These are phyloP conservation scores for Boehmeria nivea DNA, from an alignment of 306 rosid species.

Conservation along the genomic window DNA sequence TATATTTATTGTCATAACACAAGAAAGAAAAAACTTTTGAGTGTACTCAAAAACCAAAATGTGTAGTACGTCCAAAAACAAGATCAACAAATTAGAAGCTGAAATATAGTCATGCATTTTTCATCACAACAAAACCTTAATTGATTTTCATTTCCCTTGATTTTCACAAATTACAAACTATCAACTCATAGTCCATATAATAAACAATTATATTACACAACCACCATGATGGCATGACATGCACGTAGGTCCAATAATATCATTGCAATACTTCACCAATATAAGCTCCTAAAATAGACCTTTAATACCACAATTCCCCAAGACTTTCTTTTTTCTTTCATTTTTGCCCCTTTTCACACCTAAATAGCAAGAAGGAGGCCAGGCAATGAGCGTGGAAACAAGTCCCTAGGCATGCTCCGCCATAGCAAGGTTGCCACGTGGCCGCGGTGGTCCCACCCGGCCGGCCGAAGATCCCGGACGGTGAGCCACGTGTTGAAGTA, in stretches of 20 bases:
- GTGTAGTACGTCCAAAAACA: no score
- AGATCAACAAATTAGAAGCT: no score
- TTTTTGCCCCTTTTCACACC: slow-evolving; percentile 1
- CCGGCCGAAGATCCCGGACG: slow-evolving; percentile 61
- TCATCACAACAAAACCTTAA: background rate
- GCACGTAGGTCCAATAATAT: background rate
- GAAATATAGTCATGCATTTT: slow-evolving; percentile 6
- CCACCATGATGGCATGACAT: background rate
- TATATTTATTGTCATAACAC: no score
- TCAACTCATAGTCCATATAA: background rate
- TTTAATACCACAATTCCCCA: background rate
- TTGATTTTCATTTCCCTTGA: no score
- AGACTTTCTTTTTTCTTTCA: background rate
- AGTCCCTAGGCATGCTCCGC: slow-evolving; percentile 87
- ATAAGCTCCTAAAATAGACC: no score
- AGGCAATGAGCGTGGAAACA: slow-evolving; percentile 57
- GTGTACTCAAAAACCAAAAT: no score
- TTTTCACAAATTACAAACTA: no score
- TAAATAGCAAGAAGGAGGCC: slow-evolving; percentile 72
- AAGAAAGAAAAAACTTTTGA: no score
- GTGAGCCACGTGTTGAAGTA: slow-evolving; percentile 91
- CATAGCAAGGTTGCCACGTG: slow-evolving; percentile 51
- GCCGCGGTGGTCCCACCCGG: slow-evolving; percentile 30
- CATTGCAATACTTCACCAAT: background rate
- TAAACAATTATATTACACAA: background rate